These are phyloP conservation scores for Solanum chaucha DNA, from an alignment of 257 asterid genomes.

Conservation along the genomic window DNA sequence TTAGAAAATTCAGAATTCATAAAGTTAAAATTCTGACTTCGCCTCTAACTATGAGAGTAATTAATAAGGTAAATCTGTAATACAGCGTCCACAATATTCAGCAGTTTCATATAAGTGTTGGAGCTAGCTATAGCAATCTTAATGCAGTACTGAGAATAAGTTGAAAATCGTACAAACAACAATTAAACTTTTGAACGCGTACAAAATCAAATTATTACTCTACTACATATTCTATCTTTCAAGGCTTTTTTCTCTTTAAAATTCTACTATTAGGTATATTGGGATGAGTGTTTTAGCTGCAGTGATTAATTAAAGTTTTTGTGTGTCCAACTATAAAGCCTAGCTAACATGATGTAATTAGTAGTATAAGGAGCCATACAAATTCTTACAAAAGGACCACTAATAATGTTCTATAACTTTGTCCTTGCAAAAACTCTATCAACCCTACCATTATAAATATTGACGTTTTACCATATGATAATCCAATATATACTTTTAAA, in stretches of 20 bases:
- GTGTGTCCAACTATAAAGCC: neutral
- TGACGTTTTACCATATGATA: neutral
- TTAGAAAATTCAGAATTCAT: too few relatives aligned
- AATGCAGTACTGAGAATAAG: neutral
- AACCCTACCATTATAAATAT: neutral
- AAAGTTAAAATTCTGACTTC: too few relatives aligned
- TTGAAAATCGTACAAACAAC: too few relatives aligned
- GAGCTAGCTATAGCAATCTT: neutral
- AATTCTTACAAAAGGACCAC: neutral
- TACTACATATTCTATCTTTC: neutral
- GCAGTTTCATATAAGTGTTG: neutral
- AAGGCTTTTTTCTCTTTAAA: neutral
- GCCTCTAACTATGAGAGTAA: too few relatives aligned
- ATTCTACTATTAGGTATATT: too few relatives aligned
- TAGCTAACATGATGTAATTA: neutral
- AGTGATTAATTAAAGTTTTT: too few relatives aligned
- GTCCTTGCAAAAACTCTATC: neutral
- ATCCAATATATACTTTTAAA: neutral
- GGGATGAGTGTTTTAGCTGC: too few relatives aligned
- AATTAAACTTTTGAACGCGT: too few relatives aligned
- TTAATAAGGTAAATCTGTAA: neutral
- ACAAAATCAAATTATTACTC: too few relatives aligned
- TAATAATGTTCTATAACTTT: constrained; percentile 1
- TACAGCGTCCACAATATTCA: too few relatives aligned
- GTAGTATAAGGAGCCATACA: neutral